Percentiles rank a stretch among this genome's conserved stretches.
Conservation (phyloP, 208 protist species). For the Trypanosoma avium region DNA sequence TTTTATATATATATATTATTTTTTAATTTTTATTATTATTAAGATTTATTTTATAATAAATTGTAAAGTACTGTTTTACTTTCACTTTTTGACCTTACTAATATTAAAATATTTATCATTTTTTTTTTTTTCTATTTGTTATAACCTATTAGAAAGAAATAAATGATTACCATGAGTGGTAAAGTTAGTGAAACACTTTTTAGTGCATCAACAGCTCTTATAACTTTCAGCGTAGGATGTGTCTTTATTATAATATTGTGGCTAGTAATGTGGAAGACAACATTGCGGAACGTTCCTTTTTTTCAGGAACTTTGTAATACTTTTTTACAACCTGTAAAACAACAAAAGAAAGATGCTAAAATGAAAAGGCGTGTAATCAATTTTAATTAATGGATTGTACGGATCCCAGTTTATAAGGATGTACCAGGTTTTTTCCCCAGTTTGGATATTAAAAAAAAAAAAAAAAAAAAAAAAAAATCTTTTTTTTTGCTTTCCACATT, state of each 20-base stretch:
- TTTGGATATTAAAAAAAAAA: too few relatives aligned
- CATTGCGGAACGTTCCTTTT: constrained; percentile 17
- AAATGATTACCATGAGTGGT: not conserved
- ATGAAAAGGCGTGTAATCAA: constrained; percentile 11
- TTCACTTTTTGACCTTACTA: too few relatives aligned
- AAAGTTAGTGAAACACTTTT: constrained; percentile 5
- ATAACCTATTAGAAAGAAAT: not conserved
- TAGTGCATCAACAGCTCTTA: constrained; percentile 7
- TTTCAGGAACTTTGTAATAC: constrained; percentile 17
- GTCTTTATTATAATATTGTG: constrained; percentile 14
- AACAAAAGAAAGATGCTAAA: not conserved
- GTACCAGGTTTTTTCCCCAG: too few relatives aligned
- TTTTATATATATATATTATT: not conserved
- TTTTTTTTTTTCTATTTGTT: not conserved
- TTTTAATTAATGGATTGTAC: constrained; percentile 18
- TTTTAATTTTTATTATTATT: not conserved
- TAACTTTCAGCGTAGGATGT: constrained; percentile 12
- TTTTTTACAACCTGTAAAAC: constrained; percentile 9
- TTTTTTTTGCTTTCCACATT: too few relatives aligned
- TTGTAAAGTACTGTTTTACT: too few relatives aligned
- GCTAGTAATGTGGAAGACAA: constrained; percentile 22
- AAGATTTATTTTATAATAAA: too few relatives aligned
- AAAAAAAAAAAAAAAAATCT: too few relatives aligned
- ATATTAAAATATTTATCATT: not conserved
- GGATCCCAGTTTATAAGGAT: too few relatives aligned